These are phyloP conservation scores for Fusarium sp. DNA, from an alignment of 2,329 filamentous ascomycete genomes.

Conservation along the genomic window DNA sequence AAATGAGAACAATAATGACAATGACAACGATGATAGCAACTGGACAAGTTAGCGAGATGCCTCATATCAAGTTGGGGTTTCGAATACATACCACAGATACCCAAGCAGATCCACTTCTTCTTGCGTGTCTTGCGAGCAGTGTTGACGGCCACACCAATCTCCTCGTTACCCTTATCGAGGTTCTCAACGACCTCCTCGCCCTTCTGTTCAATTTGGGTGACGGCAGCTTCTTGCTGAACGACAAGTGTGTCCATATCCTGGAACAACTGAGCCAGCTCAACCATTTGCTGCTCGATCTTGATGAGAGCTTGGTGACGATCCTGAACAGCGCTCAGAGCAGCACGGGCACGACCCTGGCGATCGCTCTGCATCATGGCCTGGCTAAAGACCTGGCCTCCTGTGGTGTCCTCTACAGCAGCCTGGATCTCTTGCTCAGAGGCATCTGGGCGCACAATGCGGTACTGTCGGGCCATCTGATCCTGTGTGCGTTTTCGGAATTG, in stretches of 20 bases:
- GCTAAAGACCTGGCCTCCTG: constrained; percentile 82
- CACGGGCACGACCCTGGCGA: constrained; percentile 81
- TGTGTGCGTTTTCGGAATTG: constrained; percentile 82
- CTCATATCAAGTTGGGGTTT: neutral
- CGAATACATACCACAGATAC: constrained; percentile 68
- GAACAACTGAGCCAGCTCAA: constrained; percentile 87
- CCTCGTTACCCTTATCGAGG: constrained; percentile 83
- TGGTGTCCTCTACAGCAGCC: constrained; percentile 77
- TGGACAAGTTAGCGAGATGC: constrained; percentile 45
- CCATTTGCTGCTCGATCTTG: constrained; percentile 92
- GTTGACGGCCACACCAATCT: constrained; percentile 82
- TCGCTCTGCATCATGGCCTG: constrained; percentile 85
- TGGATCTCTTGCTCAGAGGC: constrained; percentile 81
- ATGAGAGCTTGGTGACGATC: constrained; percentile 86
- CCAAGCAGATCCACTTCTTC: constrained; percentile 98
- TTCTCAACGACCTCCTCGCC: constrained; percentile 87
- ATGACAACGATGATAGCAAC: constrained; percentile 64
- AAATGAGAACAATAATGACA: constrained; percentile 61
- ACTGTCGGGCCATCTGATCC: constrained; percentile 88
- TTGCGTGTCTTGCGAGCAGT: constrained; percentile 82
- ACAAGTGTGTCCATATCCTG: constrained; percentile 88
- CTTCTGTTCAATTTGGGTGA: constrained; percentile 85
- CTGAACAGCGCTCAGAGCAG: constrained; percentile 81
- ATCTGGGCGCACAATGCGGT: constrained; percentile 86
- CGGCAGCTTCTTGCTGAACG: constrained; percentile 83